Base-by-base conservation (phyloP, 305 asterid genomes). In the Fraxinus sp. region DNA sequence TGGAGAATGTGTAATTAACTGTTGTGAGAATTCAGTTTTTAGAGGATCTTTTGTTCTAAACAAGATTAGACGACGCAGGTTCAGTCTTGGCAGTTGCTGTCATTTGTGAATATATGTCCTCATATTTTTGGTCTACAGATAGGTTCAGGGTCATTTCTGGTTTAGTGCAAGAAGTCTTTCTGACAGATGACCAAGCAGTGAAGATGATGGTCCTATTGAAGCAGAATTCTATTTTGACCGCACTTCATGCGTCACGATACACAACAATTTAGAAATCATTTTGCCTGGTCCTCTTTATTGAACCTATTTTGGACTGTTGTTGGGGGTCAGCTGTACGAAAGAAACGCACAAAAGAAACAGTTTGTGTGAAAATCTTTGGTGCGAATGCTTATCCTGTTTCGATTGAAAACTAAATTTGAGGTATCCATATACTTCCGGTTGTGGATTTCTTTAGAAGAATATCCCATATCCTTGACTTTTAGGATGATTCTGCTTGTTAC, bases 141-240 rank as follows among this genome's bases (percentile, higher is more conserved):
- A n/a, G 82, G 32, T 66, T 78, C 59, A 44, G 24, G 35, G 36
- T 79, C 73, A 46, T 33, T 74, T n/a, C 55, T 68, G 70, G 74
- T 71, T 78, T 52, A 78, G 84, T 70, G 72, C 79, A 33, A 76
- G 59, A 71, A 70, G 80, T 76, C 76, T 78, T 55, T n/a, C 14
- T 79, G 62, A 24, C 82, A 57, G 59, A 85, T 80, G 44, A 79
- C 72, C 24, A 41, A 46, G 18, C 11, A 22, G 82, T 3, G 49
- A 82, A 82, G 81, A 74, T 80, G 68, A 71, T 55, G 66, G 71
- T 22, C 41, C 22, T 62, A 64, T 46, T 82, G 68, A 36, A 66
- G 37, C 44, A 33, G 55, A 46, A 32, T 30, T 39, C 72, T 28
- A 28, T 77, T 33, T 81, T 81, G 62, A 30, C 39, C 39, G 83